These are phyloP conservation scores for Alternaria brassicicola DNA, from an alignment of 2,329 filamentous ascomycete species.

Conservation along the genomic window DNA sequence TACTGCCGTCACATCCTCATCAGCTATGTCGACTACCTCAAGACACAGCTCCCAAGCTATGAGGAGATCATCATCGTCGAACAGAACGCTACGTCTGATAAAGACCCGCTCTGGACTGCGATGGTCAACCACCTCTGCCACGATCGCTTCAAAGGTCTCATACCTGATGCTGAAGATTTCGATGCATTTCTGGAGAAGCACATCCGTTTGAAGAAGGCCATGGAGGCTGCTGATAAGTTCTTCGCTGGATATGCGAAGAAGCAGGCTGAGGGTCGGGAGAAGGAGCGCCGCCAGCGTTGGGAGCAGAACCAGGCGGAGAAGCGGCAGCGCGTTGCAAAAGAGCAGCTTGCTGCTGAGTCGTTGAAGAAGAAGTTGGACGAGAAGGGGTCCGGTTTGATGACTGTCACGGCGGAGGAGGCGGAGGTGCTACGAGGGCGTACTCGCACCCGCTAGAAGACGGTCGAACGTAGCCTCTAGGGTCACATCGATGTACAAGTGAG, in stretches of 20 bases:
- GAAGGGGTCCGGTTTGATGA: constrained; percentile 9
- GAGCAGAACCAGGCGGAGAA: constrained; percentile 5
- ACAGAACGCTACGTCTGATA: constrained; percentile 5
- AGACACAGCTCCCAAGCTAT: constrained; percentile 17
- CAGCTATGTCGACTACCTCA: constrained; percentile 12
- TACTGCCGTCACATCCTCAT: constrained; percentile 15
- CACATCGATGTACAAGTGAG: neutral
- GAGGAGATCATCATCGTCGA: constrained; percentile 20
- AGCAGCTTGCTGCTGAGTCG: neutral
- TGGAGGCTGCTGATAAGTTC: constrained; percentile 10
- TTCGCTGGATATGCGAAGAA: constrained; percentile 4
- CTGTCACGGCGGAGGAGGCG: constrained; percentile 11
- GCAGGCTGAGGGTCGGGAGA: neutral
- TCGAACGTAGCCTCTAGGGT: neutral
- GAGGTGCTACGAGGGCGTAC: constrained; percentile 6
- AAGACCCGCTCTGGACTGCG: constrained; percentile 20
- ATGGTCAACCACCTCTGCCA: constrained; percentile 24
- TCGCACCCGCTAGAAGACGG: neutral
- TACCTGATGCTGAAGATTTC: constrained; percentile 17
- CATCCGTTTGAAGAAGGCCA: constrained; percentile 1
- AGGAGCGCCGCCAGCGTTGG: constrained; percentile 1
- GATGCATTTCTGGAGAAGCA: constrained; percentile 7
- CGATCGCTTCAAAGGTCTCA: neutral
- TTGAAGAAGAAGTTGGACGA: constrained; percentile 11
- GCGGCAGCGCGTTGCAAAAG: neutral